Percentiles rank a stretch among this genome's conserved stretches.
These are phyloP conservation scores for Colletotrichum sp. DNA, from an alignment of 2,329 filamentous ascomycete genomes.

Conservation along the genomic window DNA sequence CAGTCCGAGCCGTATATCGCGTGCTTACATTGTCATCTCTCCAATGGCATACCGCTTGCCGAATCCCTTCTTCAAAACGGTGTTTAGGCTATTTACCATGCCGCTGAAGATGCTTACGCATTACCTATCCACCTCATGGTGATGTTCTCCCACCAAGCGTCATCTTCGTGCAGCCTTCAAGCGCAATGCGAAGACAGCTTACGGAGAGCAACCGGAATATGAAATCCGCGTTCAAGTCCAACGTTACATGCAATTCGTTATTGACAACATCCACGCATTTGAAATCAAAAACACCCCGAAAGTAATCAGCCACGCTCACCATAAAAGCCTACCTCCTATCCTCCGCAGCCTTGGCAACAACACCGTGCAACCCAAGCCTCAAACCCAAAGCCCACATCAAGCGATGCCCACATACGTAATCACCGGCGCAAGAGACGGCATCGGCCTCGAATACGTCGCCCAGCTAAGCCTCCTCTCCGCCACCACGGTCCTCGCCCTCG, in stretches of 20 bases:
- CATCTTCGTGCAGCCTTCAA: neutral
- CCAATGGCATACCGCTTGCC: neutral
- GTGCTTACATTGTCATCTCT: neutral
- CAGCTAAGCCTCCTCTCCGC: slow-evolving; percentile 31
- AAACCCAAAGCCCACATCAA: neutral
- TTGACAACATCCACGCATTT: neutral
- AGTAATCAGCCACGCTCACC: neutral
- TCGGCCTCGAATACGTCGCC: slow-evolving; percentile 34
- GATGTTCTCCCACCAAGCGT: neutral
- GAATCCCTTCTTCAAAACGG: neutral
- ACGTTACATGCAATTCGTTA: accelerated
- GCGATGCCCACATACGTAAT: slow-evolving; percentile 35
- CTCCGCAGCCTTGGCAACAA: neutral
- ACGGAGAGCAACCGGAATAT: neutral
- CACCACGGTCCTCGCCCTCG: slow-evolving; percentile 43
- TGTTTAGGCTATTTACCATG: neutral
- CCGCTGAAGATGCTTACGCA: neutral
- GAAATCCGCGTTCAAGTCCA: neutral
- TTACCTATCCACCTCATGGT: neutral
- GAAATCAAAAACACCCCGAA: neutral
- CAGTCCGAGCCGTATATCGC: neutral
- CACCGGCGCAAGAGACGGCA: slow-evolving; percentile 34
- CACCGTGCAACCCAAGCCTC: neutral
- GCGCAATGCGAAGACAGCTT: neutral
- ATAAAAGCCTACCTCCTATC: neutral